These are phyloP conservation scores for Lecanosticta acicola DNA, from an alignment of 2,329 filamentous ascomycete species.

Conservation along the genomic window DNA sequence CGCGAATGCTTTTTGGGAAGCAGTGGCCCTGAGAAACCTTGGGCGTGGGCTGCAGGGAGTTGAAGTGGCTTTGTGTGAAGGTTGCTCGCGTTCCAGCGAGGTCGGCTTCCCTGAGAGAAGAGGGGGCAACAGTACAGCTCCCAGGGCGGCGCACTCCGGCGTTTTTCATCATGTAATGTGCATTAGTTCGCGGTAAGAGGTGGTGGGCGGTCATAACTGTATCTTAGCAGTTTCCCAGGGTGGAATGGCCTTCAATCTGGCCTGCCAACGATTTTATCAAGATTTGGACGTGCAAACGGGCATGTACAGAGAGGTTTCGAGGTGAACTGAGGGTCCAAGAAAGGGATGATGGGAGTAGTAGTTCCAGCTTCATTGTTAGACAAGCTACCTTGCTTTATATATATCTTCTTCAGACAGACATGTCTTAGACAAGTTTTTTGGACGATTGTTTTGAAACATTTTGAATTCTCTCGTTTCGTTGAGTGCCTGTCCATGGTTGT, in stretches of 20 bases:
- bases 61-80: not conserved
- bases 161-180: slow-evolving; percentile 3
- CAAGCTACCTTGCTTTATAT: not conserved
- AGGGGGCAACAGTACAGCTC: slow-evolving; percentile 7
- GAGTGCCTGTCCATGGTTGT: no score
- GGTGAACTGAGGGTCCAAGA: not conserved
- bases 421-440: not conserved
- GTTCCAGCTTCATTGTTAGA: not conserved
- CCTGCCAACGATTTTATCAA: not conserved
- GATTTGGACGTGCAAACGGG: not conserved
- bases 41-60: slow-evolving; percentile 8
- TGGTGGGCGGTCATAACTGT: slow-evolving; percentile 4
- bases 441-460: not conserved
- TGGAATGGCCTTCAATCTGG: not conserved
- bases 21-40: not conserved
- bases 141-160: slow-evolving; percentile 3
- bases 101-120: not conserved
- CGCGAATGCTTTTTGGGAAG: slow-evolving; percentile 7
- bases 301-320: not conserved
- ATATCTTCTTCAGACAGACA: not conserved
- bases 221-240: slow-evolving; percentile 4
- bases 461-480: no score
- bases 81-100: slow-evolving; percentile 3
- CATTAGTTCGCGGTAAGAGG: slow-evolving; percentile 3
- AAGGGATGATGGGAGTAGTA: not conserved